Conservation (phyloP, 1,139 yeast species). For the Diutina rugosa region DNA sequence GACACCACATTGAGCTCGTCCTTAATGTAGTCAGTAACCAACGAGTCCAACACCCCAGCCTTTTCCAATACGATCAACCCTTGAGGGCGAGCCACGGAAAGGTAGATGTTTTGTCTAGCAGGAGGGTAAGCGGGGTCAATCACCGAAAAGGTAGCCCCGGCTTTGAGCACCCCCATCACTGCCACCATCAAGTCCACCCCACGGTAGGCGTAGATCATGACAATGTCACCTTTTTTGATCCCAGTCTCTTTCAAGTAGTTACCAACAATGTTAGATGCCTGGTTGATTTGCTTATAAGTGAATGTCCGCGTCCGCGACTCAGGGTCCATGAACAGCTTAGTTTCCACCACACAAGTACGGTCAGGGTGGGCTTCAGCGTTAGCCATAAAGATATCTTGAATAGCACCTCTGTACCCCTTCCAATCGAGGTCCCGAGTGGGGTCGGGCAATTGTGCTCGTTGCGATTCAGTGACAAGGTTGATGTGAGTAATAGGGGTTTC, state of each 20-base stretch:
- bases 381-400: constrained; percentile 82
- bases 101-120: constrained; percentile 86
- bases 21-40: constrained; percentile 65
- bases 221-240: constrained; percentile 82
- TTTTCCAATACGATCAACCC: constrained; percentile 83
- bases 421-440: constrained; percentile 84
- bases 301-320: constrained; percentile 53
- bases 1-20: constrained; percentile 62
- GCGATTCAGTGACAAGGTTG: constrained; percentile 54
- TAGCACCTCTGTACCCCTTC: constrained; percentile 87
- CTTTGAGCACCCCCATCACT: constrained; percentile 93
- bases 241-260: constrained; percentile 77
- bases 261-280: constrained; percentile 90
- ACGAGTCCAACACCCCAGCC: constrained; percentile 70
- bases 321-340: constrained; percentile 55
- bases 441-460: constrained; percentile 56
- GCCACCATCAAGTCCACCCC: constrained; percentile 96
- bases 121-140: constrained; percentile 99
- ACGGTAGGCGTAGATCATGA: constrained; percentile 94
- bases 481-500: constrained; percentile 44
- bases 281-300: constrained; percentile 75
- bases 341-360: constrained; percentile 83
- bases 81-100: constrained; percentile 84
- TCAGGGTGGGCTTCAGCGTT: constrained; percentile 80
- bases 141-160: constrained; percentile 97